phyloP scores from a whole-genome alignment of 768 basidiomycete species.

The Suillus variegatus region DNA sequence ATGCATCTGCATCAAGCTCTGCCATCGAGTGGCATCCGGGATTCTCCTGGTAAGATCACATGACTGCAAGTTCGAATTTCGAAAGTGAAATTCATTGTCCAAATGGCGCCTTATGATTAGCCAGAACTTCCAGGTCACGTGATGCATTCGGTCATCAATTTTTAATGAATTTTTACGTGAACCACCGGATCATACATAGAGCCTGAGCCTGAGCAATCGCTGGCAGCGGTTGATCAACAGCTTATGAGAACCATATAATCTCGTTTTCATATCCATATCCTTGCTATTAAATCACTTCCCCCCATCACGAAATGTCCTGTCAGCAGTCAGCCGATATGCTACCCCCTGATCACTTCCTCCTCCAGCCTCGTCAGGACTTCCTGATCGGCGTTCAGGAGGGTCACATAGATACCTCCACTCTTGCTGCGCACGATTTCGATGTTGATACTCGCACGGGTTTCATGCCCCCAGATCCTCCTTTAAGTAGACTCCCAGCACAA shows the following conservation, averaged over 20 bases:
- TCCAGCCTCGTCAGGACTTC: conserved; percentile 34
- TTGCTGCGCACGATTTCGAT: conserved; percentile 88
- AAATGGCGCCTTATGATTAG: too few relatives aligned
- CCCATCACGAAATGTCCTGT: neutral
- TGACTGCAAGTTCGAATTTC: too few relatives aligned
- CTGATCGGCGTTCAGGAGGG: conserved; percentile 24
- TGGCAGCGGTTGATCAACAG: neutral
- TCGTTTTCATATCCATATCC: neutral
- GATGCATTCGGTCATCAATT: neutral
- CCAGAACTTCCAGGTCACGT: neutral
- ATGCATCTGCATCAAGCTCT: too few relatives aligned
- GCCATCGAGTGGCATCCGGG: too few relatives aligned
- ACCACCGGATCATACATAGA: neutral
- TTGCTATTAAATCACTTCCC: neutral
- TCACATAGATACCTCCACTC: conserved; percentile 54
- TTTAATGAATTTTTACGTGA: neutral
- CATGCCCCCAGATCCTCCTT: conserved; percentile 79
- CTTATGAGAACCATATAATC: neutral
- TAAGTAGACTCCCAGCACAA: conserved; percentile 54
- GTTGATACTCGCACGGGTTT: conserved; percentile 91
- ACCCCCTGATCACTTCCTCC: conserved; percentile 35
- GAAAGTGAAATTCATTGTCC: too few relatives aligned
- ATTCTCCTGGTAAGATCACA: too few relatives aligned
- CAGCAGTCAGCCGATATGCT: neutral
- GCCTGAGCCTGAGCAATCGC: neutral